These are phyloP conservation scores for Raffaelea deltoideospora DNA, from an alignment of 2,329 filamentous ascomycete species.

Conservation along the genomic window DNA sequence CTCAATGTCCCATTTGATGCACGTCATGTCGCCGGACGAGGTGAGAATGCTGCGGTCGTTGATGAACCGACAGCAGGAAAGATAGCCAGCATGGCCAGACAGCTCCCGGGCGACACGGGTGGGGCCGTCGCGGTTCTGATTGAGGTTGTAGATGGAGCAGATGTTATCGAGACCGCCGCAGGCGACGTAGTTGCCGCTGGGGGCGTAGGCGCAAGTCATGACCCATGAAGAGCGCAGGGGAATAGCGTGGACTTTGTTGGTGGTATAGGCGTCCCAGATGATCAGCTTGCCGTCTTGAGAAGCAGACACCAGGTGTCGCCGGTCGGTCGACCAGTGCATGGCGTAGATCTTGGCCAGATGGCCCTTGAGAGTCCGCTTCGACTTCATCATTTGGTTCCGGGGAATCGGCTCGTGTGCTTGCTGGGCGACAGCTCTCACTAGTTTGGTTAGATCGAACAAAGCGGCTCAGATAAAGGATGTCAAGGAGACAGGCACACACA, in stretches of 20 bases:
- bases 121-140: conserved; percentile 84
- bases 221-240: conserved; percentile 96
- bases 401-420: conserved; percentile 86
- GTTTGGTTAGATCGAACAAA: no score
- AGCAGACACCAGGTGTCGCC: conserved; percentile 89
- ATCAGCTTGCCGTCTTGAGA: conserved; percentile 99
- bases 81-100: conserved; percentile 90
- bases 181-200: conserved; percentile 94
- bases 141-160: conserved; percentile 98
- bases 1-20: conserved; percentile 99
- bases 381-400: conserved; percentile 87
- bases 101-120: conserved; percentile 91
- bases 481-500: not conserved
- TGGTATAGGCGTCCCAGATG: conserved; percentile 99
- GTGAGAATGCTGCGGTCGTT: conserved; percentile 96
- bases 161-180: conserved; percentile 99
- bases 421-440: conserved; percentile 83
- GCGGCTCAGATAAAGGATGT: conserved; percentile 5
- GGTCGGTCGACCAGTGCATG: conserved; percentile 99
- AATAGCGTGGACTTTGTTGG: conserved; percentile 98
- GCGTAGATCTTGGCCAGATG: conserved; percentile 99
- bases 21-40: conserved; percentile 98
- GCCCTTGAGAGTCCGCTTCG: conserved; percentile 90
- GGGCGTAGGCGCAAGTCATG: conserved; percentile 99
- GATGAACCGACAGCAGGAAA: conserved; percentile 97